Base-by-base conservation (phyloP, 1,139 yeast species). In the Yamadazyma diddensiae region DNA sequence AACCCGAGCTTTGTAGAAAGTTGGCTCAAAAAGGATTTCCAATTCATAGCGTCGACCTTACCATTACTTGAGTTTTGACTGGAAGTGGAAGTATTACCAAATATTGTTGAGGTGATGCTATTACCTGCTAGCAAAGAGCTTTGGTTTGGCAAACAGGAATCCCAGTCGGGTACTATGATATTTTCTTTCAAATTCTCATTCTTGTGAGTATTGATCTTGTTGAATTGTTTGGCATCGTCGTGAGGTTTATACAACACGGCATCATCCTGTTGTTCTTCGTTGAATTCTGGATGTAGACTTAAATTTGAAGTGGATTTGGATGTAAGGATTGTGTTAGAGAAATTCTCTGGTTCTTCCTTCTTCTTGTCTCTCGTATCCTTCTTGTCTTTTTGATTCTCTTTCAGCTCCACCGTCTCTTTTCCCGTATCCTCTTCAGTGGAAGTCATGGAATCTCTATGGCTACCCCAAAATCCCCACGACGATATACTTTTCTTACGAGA, bases 241-340 rank as follows among this genome's bases (percentile, higher is more conserved):
- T 69, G 75, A 2, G 74, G 71, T 38, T 67, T 67, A 45, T 68
- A 69, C 38, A 69, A 54, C 2, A 69, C 73, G 1, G 75, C 75
- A 45, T 69, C 74, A 34, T 67, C 73, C 18, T 23, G 16, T n/a
- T 23, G 22, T 5, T 15, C 22, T 31, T 31, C 26, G 18, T 77
- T 45, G 49, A 79, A 43, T 2, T 26, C 21, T 2, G 19, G 16
- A 10, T 19, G 24, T 7, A 11, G 24, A 5, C 6, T 16, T 8
- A 26, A 11, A n/a, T 31, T 10, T 12, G 10, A 17, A 22, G 29
- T 3, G 67, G 65, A 1, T 6, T 59, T 56, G 0, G 73, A 57
- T 28, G 46, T 52, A 11, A 68, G 46, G 5, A 68, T 59, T 2
- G 65, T 62, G 37, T 69, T 68, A 15, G 69, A 37, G 28, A 46